Evolutionary conservation across 768 basidiomycete genomes (phyloP).

Genomic region (Auricularia heimuer): DNA sequence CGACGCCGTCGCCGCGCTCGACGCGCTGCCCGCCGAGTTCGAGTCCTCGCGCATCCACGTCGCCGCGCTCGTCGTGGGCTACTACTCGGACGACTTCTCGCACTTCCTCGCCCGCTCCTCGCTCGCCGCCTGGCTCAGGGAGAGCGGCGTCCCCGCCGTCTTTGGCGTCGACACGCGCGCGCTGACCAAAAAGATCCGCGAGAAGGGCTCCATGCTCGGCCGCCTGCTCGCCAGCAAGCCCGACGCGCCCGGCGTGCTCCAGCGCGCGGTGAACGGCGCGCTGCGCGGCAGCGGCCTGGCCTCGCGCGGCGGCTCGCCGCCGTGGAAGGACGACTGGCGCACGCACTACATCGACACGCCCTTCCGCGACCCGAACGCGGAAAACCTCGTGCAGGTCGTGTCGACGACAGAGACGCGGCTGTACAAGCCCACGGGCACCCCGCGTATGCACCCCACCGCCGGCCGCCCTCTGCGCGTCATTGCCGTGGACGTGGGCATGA

Average conservation of each 20-base stretch:
- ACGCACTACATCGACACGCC: constrained; percentile 76
- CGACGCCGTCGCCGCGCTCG: constrained; percentile 29
- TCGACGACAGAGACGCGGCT: constrained; percentile 61
- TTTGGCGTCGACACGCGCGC: constrained; percentile 95
- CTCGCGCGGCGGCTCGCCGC: constrained; percentile 43
- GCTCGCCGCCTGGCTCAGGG: constrained; percentile 86
- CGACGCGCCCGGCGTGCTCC: constrained; percentile 32
- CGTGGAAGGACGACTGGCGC: constrained; percentile 52
- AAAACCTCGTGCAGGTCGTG: constrained; percentile 86
- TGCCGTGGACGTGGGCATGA: constrained; percentile 98
- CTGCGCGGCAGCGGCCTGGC: constrained; percentile 31
- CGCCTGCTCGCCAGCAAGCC: constrained; percentile 61
- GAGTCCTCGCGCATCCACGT: constrained; percentile 95
- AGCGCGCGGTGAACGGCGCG: constrained; percentile 23
- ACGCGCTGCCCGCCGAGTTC: constrained; percentile 64
- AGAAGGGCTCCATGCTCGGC: constrained; percentile 89
- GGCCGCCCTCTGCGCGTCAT: constrained; percentile 76
- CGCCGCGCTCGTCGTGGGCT: constrained; percentile 82
- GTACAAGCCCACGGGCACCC: constrained; percentile 47
- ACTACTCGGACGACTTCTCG: constrained; percentile 89
- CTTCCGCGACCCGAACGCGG: constrained; percentile 79
- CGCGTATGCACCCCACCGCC: constrained; percentile 53
- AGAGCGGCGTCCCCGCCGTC: constrained; percentile 88
- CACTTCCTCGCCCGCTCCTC: constrained; percentile 89
- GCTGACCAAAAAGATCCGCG: constrained; percentile 91